Base-by-base conservation (phyloP, 306 rosid genomes). In the Fragaria iinumae region DNA sequence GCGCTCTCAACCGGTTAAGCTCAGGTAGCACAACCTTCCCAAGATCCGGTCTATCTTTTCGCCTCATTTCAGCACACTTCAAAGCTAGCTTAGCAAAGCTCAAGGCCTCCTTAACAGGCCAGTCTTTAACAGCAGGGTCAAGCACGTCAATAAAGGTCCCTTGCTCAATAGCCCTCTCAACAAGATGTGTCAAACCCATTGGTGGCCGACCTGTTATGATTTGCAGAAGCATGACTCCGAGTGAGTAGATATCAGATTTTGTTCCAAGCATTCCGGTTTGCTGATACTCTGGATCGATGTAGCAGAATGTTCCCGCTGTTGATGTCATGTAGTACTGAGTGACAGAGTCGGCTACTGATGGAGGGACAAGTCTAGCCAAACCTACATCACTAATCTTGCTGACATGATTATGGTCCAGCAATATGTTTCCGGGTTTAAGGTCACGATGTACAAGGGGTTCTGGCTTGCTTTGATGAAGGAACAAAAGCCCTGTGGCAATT, bases 311-410 rank as follows among this genome's bases (percentile, higher is more conserved):
- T 76, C 98, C 98, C 0, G 98, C 98, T 7, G 97, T 87, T 76
- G 98, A 80, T 39, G 98, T 91, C 97, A 90, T 87, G 47, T 85
- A 87, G 59, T 91, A 93, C 80, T 91, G 98, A 23, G 98, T 91
- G 8, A 87, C 91, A 0, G 78, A 36, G 75, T 93, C 77, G 12
- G 96, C 93, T 44, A 91, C 89, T 1, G 96, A 86, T 34, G 96
- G 87, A 74, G 98, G 98, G 57, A 93, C 96, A 50, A 91, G 96
- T 84, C 97, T 91, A 32, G 97, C 93, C 80, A 93, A 79, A 8
- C 98, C 97, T 27, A 93, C 98, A 73, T 91, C 98, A 36, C 98
- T 89, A 27, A 93, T 93, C 87, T 93, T 93, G 86, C 98, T 93
- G 43, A 93, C 98, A 14, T 67, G 86, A 86, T 91, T 91, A 1